These are phyloP conservation scores for Kazachstania psychrophila DNA, from an alignment of 805 yeast genomes.

Conservation along the genomic window DNA sequence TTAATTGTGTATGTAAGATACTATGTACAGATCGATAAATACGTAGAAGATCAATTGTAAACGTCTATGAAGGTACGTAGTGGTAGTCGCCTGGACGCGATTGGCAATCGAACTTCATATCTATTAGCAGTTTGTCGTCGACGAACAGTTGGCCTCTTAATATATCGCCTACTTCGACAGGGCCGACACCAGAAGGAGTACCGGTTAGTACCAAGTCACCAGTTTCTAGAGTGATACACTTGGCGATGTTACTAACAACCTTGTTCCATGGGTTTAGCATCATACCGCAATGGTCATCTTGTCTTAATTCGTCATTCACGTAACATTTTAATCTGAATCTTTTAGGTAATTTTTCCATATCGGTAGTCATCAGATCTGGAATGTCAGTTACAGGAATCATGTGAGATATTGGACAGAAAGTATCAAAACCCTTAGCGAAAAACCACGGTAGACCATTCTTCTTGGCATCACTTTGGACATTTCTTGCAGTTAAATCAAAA, in stretches of 20 bases:
- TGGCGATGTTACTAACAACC: slow-evolving; percentile 69
- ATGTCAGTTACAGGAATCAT: slow-evolving; percentile 59
- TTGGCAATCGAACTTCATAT: slow-evolving; percentile 32
- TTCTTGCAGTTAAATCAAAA: slow-evolving; percentile 90
- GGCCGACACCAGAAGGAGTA: slow-evolving; percentile 97
- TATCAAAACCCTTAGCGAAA: slow-evolving; percentile 93
- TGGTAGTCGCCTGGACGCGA: slow-evolving; percentile 39
- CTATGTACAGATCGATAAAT: not conserved
- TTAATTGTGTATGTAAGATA: not conserved
- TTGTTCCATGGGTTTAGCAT: slow-evolving; percentile 86
- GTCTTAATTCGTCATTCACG: slow-evolving; percentile 64
- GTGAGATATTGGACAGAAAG: slow-evolving; percentile 80
- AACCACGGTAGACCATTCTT: slow-evolving; percentile 94
- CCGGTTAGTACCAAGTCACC: slow-evolving; percentile 93
- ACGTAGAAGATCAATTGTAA: too few relatives aligned
- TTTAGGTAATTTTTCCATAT: slow-evolving; percentile 34
- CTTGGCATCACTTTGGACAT: slow-evolving; percentile 92
- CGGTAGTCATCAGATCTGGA: slow-evolving; percentile 40
- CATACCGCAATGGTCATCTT: slow-evolving; percentile 64
- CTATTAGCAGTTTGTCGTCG: slow-evolving; percentile 48
- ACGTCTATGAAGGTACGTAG: too few relatives aligned
- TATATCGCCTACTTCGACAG: slow-evolving; percentile 66
- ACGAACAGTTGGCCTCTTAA: slow-evolving; percentile 54
- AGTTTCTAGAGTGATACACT: slow-evolving; percentile 82
- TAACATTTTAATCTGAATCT: slow-evolving; percentile 21